Evolutionary conservation across 1,139 yeast genomes (phyloP), one percentile per base, ranked within the genome.

Genomic region (Geotrichum reessii): DNA sequence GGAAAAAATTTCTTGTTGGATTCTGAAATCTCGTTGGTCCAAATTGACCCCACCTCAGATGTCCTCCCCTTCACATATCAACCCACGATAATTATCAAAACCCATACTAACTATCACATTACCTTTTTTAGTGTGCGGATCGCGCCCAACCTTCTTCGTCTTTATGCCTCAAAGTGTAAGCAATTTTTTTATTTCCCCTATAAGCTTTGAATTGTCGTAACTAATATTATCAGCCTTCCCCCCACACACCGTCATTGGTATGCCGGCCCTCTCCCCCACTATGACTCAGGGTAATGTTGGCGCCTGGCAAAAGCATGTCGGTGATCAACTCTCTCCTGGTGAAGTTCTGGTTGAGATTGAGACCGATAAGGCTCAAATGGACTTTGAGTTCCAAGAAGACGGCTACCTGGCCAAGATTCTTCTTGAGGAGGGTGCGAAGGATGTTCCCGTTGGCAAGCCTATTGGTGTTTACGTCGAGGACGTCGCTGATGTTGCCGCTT

Each of bases 291-390:
- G 99, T 73, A 86, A 84, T 73, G 79, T 93, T 65, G 93, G 92
- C 53, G 79, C 83, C 61, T 93, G 98, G 98, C 81, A 84, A 71
- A 92, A 91, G 78, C 76, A 82, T 57, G 90, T 85, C 56, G 99
- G 99, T 70, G 98, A 93, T 72, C 76, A 83, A 74, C 82, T 93
- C 67, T 9, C 47, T 22, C 53, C 97, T 31, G 98, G 99, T 74
- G 97, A 92, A 72, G 85, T 95, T 58, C 83, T 93, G 67, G 97
- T 97, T 60, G 99, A 93, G 76, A 87, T 93, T 65, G 99, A 93
- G 78, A 93, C 99, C 65, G 99, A 93, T 75, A 93, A 93, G 80
- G 99, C 99, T 61, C 87, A 92, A 64, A 93, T 93, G 97, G 99
- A 95, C 77, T 93, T 91, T 70, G 99, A 93, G 77, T 93, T 93